A percentile compares a stretch with the other conserved stretches of the same genome.
These are phyloP conservation scores for Abortiporus biennis DNA, from an alignment of 1,284 basidiomycete genomes.

Conservation along the genomic window DNA sequence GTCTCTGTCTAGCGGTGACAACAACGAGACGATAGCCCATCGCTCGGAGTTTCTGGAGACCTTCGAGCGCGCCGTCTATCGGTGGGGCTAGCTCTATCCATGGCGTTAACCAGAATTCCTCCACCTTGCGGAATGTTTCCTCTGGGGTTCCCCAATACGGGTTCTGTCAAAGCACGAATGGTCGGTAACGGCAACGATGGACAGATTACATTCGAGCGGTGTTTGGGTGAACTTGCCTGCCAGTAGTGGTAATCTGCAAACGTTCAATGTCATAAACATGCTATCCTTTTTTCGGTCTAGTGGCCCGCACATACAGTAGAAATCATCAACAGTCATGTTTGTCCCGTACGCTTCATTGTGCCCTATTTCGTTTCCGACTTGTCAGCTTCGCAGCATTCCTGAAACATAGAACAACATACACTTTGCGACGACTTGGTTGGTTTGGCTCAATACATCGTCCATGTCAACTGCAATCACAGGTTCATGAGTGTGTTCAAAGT, in stretches of 20 bases:
- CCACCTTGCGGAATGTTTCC: conserved; percentile 56
- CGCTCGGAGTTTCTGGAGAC: conserved; percentile 45
- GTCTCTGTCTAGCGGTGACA: conserved; percentile 65
- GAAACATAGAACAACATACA: conserved; percentile 41
- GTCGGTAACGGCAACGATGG: conserved; percentile 2
- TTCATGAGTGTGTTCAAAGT: conserved; percentile 12
- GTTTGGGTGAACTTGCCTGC: conserved; percentile 38
- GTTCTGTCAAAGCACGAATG: conserved; percentile 16
- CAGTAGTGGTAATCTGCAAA: conserved; percentile 58
- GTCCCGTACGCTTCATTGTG: conserved; percentile 65
- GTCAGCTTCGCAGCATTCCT: neutral
- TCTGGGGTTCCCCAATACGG: conserved; percentile 60
- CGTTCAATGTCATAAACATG: conserved; percentile 1
- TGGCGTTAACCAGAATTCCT: conserved; percentile 50
- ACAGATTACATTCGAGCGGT: neutral
- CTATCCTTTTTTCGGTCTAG: neutral
- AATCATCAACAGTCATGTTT: conserved; percentile 42
- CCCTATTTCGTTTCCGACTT: conserved; percentile 35
- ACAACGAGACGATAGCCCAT: conserved; percentile 68
- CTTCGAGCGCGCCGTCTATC: conserved; percentile 62
- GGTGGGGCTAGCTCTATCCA: conserved; percentile 47
- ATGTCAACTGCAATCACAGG: conserved; percentile 68
- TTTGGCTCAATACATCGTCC: conserved; percentile 72
- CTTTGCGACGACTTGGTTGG: conserved; percentile 57
- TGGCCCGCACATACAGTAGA: conserved; percentile 53